A percentile compares a stretch with the other conserved stretches of the same genome.
These are phyloP conservation scores for Punica granatum DNA, from an alignment of 345 rosid genomes.

Conservation along the genomic window DNA sequence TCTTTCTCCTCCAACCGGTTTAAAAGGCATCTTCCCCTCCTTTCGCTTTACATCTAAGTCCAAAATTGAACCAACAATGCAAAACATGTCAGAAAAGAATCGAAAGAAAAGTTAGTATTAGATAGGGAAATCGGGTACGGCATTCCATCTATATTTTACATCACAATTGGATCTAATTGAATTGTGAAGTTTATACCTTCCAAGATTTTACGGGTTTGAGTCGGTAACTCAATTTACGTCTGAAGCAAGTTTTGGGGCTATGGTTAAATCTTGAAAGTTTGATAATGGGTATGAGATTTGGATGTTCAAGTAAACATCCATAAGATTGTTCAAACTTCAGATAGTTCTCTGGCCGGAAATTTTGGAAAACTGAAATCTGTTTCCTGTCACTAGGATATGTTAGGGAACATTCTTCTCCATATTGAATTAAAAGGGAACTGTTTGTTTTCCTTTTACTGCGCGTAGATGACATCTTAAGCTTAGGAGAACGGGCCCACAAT, in stretches of 20 bases:
- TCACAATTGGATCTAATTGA: too few relatives aligned
- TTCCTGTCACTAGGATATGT: neutral
- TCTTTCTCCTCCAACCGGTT: neutral
- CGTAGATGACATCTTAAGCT: too few relatives aligned
- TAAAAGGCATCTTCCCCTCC: neutral
- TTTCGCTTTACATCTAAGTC: too few relatives aligned
- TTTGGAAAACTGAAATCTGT: neutral
- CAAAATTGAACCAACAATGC: neutral
- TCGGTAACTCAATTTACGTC: too few relatives aligned
- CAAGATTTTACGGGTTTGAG: too few relatives aligned
- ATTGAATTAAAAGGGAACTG: neutral
- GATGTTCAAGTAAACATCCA: neutral
- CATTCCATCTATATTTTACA: too few relatives aligned
- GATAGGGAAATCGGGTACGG: neutral
- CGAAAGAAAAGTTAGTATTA: too few relatives aligned
- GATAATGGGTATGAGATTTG: too few relatives aligned
- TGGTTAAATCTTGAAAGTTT: too few relatives aligned
- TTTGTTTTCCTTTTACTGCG: too few relatives aligned
- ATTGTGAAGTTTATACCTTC: too few relatives aligned
- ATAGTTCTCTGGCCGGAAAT: neutral
- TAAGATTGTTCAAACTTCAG: neutral
- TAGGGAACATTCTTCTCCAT: neutral
- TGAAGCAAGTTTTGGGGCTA: too few relatives aligned
- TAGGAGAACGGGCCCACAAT: constrained; percentile 1
- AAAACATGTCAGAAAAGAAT: neutral